Evolutionary conservation across 352 stramenopile genomes (phyloP).

Genomic region (Globisporangium emineosum): DNA sequence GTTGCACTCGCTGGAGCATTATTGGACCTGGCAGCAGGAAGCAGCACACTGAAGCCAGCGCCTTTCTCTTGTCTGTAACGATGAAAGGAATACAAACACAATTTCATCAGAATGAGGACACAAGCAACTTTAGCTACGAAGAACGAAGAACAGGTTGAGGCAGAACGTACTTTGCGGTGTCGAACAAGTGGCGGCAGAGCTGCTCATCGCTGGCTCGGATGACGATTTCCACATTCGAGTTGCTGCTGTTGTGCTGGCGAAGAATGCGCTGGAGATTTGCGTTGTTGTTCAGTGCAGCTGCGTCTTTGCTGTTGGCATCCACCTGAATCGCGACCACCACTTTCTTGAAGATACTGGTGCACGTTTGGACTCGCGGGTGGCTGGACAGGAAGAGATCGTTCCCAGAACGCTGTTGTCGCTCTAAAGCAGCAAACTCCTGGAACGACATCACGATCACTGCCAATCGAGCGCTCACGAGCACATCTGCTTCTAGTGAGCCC

Average conservation of each 20-base stretch:
- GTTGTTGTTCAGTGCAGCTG: background rate
- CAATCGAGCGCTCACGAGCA: constrained; percentile 39
- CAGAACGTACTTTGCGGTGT: constrained; percentile 12
- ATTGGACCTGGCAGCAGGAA: constrained; percentile 8
- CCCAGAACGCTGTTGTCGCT: constrained; percentile 14
- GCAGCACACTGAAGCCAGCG: constrained; percentile 32
- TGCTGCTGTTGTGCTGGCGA: constrained; percentile 21
- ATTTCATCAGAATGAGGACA: background rate
- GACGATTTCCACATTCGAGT: constrained; percentile 21
- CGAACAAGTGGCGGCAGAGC: constrained; percentile 14
- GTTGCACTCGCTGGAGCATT: background rate
- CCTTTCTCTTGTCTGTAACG: constrained; percentile 28
- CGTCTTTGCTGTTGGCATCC: background rate
- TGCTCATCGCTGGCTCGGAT: constrained; percentile 11
- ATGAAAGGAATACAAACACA: background rate
- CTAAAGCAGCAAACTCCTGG: constrained; percentile 24
- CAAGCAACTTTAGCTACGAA: no score
- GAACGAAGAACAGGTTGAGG: background rate
- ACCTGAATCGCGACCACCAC: constrained; percentile 39
- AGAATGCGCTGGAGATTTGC: constrained; percentile 22
- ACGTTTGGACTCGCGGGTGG: constrained; percentile 26
- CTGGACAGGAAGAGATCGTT: constrained; percentile 25
- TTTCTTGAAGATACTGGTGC: constrained; percentile 50
- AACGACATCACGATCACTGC: constrained; percentile 26
- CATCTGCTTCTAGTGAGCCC: constrained; percentile 40